A percentile compares a stretch with the other conserved stretches of the same genome.
Evolutionary conservation across 1,139 yeast genomes (phyloP).

Genomic region (Yamadazyma spencermartinsiae): DNA sequence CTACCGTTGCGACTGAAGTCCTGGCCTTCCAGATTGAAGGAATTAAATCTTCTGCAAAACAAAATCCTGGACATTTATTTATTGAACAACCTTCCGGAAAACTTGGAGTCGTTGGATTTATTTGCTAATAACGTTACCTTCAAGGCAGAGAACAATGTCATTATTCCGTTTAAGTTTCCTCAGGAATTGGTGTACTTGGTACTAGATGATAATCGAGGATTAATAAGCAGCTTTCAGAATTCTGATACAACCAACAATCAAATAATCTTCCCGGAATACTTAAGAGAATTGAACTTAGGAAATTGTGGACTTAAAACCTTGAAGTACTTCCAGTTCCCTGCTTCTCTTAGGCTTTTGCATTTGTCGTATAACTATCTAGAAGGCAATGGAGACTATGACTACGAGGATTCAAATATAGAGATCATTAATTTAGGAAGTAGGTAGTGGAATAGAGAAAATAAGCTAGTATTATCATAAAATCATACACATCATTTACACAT

Average conservation of each 20-base stretch:
- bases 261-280: neutral
- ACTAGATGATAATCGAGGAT: neutral
- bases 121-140: neutral
- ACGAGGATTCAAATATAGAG: neutral
- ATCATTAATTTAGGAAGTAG: no score
- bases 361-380: neutral
- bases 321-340: neutral
- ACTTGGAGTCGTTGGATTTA: neutral
- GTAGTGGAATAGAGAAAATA: no score
- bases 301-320: neutral
- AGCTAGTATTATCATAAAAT: no score
- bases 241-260: neutral
- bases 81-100: conserved; percentile 1
- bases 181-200: neutral
- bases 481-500: neutral
- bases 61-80: neutral
- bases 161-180: conserved; percentile 1
- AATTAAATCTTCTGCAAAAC: neutral
- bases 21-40: neutral
- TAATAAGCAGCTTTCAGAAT: neutral
- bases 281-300: neutral
- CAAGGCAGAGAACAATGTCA: neutral
- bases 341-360: neutral
- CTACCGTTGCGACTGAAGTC: neutral
- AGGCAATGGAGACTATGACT: neutral